Percentiles rank a stretch among this genome's conserved stretches.
These are phyloP conservation scores for Gynandropsis gynandra DNA, from an alignment of 345 rosid genomes.

Conservation along the genomic window DNA sequence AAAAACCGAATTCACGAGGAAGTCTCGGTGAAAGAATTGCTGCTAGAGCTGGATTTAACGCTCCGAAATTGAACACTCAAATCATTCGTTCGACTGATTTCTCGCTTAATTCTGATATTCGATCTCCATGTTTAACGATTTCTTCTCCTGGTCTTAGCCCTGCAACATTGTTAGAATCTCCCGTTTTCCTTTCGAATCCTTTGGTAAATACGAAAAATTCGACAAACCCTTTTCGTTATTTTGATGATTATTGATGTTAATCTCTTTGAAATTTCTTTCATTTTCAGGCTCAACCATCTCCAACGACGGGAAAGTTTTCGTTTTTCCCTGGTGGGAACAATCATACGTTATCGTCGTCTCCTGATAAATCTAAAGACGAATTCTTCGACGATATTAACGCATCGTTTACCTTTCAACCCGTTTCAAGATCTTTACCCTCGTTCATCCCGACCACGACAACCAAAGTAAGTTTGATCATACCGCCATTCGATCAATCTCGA, in stretches of 20 bases:
- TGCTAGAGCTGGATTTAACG: slow-evolving; percentile 78
- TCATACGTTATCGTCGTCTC: slow-evolving; percentile 23
- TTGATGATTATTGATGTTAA: not conserved
- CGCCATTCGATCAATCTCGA: too few relatives aligned
- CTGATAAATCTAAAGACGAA: slow-evolving; percentile 51
- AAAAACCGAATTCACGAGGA: slow-evolving; percentile 41
- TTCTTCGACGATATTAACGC: slow-evolving; percentile 50
- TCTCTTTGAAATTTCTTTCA: not conserved
- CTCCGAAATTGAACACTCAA: slow-evolving; percentile 66
- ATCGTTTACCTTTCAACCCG: slow-evolving; percentile 74
- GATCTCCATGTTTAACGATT: slow-evolving; percentile 67
- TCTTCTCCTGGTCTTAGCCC: slow-evolving; percentile 92
- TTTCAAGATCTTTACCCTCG: slow-evolving; percentile 42
- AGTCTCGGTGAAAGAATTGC: slow-evolving; percentile 79
- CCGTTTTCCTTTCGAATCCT: slow-evolving; percentile 69
- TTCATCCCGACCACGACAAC: slow-evolving; percentile 36
- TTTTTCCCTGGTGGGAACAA: slow-evolving; percentile 43
- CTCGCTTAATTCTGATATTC: slow-evolving; percentile 34
- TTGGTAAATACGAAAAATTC: slow-evolving; percentile 38
- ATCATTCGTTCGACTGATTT: slow-evolving; percentile 56
- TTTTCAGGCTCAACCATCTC: slow-evolving; percentile 83
- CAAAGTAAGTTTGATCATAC: slow-evolving; percentile 35
- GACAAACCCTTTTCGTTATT: too few relatives aligned
- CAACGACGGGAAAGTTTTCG: slow-evolving; percentile 79
- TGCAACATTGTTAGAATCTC: slow-evolving; percentile 80